Evolutionary conservation across 192 early-diverging fungal genomes (phyloP).

Genomic region (Mortierella claussenii): DNA sequence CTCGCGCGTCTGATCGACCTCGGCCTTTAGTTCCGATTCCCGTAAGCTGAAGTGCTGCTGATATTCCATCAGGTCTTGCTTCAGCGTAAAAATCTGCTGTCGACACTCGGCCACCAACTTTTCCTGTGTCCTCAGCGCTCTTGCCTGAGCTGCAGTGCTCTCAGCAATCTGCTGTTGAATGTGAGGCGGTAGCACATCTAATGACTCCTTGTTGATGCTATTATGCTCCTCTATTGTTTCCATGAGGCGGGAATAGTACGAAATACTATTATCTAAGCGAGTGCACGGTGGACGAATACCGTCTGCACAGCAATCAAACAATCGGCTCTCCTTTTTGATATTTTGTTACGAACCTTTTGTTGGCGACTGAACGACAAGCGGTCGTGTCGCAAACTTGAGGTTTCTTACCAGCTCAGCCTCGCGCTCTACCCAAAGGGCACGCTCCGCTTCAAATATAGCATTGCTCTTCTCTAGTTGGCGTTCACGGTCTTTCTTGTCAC

Average conservation of each 20-base stretch:
- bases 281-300: too few species aligned
- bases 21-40: conserved; percentile 57
- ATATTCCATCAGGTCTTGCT: conserved; percentile 44
- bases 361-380: conserved; percentile 49
- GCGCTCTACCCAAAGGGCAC: conserved; percentile 55
- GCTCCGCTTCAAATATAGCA: conserved; percentile 53
- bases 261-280: too few species aligned
- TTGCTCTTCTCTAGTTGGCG: conserved; percentile 44
- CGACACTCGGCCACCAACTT: conserved; percentile 49
- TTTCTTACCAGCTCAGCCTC: conserved; percentile 57
- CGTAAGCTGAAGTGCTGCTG: conserved; percentile 16
- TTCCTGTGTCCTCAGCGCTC: conserved; percentile 49
- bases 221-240: conserved; percentile 9
- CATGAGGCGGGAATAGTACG: too few species aligned
- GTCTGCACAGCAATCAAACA: too few species aligned
- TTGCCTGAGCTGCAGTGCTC: conserved; percentile 53
- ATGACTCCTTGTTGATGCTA: neutral
- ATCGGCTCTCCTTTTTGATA: too few species aligned
- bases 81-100: conserved; percentile 49
- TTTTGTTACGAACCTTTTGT: conserved; percentile 20
- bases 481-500: conserved; percentile 57
- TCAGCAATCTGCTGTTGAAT: conserved; percentile 56
- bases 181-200: conserved; percentile 18
- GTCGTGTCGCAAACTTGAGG: conserved; percentile 53
- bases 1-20: conserved; percentile 69